These are phyloP conservation scores for Phytophthora capsici DNA, from an alignment of 352 stramenopile genomes.

Conservation along the genomic window DNA sequence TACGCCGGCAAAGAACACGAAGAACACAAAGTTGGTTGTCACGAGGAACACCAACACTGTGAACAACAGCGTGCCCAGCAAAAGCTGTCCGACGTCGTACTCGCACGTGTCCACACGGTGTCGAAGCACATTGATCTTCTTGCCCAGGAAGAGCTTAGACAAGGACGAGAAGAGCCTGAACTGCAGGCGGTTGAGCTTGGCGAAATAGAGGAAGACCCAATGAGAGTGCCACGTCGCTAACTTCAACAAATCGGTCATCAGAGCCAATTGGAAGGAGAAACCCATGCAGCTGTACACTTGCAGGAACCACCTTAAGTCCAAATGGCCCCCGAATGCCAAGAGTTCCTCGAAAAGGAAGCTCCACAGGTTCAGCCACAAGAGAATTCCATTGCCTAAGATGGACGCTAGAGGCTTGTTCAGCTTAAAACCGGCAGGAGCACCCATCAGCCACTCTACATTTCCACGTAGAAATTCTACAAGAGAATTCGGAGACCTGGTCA, in stretches of 20 bases:
- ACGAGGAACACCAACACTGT: conserved; percentile 93
- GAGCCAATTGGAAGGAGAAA: conserved; percentile 74
- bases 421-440: conserved; percentile 79
- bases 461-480: conserved; percentile 55
- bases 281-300: conserved; percentile 44
- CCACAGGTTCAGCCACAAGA: conserved; percentile 83
- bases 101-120: conserved; percentile 94
- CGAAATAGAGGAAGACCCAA: conserved; percentile 89
- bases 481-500: conserved; percentile 36
- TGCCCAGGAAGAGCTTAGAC: conserved; percentile 94
- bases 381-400: conserved; percentile 85
- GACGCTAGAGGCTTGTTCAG: conserved; percentile 91
- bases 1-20: conserved; percentile 91
- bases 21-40: conserved; percentile 94
- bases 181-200: conserved; percentile 85
- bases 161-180: conserved; percentile 84
- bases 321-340: not conserved
- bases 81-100: conserved; percentile 90
- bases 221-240: conserved; percentile 87
- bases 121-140: conserved; percentile 94
- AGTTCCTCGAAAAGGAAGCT: conserved; percentile 58
- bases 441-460: conserved; percentile 83
- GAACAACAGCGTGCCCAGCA: conserved; percentile 94
- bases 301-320: conserved; percentile 16
- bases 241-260: conserved; percentile 74